phyloP scores from a whole-genome alignment of 2,329 filamentous ascomycete genomes.

The Stemphylium beticola region DNA sequence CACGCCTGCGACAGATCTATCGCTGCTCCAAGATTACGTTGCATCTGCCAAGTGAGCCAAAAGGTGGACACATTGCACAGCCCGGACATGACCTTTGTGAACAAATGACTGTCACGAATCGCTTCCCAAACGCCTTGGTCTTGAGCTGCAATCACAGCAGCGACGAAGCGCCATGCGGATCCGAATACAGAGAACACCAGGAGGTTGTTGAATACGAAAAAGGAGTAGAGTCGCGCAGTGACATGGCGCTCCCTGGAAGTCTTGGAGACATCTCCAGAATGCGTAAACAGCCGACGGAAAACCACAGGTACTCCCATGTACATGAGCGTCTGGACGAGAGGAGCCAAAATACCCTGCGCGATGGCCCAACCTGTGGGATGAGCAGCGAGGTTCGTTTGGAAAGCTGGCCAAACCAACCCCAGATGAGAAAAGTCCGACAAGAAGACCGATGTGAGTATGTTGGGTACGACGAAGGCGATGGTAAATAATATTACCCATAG shows the following conservation, averaged over 20 bases:
- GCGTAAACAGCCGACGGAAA: slow-evolving; percentile 83
- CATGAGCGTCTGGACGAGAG: slow-evolving; percentile 81
- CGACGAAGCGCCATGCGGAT: slow-evolving; percentile 78
- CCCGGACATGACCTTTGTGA: slow-evolving; percentile 70
- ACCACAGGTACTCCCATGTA: slow-evolving; percentile 87
- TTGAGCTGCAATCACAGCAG: slow-evolving; percentile 65
- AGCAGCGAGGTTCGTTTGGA: slow-evolving; percentile 67
- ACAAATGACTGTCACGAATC: slow-evolving; percentile 69
- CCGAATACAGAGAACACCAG: slow-evolving; percentile 93
- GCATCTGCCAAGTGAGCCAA: slow-evolving; percentile 88
- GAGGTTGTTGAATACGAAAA: slow-evolving; percentile 97
- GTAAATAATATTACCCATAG: slow-evolving; percentile 84
- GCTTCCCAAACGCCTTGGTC: slow-evolving; percentile 68
- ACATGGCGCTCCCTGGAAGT: slow-evolving; percentile 87
- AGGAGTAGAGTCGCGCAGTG: slow-evolving; percentile 87
- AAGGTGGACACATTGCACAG: slow-evolving; percentile 85
- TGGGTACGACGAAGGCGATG: slow-evolving; percentile 84
- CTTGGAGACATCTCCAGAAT: slow-evolving; percentile 88
- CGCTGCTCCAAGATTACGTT: slow-evolving; percentile 82
- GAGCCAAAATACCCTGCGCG: slow-evolving; percentile 89
- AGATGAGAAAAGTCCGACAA: slow-evolving; percentile 84
- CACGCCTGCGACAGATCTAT: slow-evolving; percentile 87
- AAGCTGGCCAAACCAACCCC: slow-evolving; percentile 79
- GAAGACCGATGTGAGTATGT: slow-evolving; percentile 93
- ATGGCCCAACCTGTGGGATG: slow-evolving; percentile 79